Percentiles rank a stretch among this genome's conserved stretches.
Evolutionary conservation across 169 alveolate species (phyloP).

Genomic region (Hepatocystis sp.): DNA sequence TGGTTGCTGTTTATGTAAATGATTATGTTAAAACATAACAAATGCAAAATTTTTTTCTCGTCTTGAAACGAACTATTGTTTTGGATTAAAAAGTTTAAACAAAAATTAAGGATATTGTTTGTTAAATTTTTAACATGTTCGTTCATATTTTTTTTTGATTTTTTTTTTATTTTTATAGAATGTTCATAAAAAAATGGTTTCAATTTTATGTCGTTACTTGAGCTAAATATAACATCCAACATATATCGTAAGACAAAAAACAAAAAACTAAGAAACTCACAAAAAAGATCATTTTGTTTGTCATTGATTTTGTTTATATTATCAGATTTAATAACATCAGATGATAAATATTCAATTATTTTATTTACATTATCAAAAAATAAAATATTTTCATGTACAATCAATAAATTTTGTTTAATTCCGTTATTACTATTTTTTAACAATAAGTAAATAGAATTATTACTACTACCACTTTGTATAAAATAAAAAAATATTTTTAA

Average conservation of each 20-base stretch:
- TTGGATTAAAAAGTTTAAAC: conserved; percentile 8
- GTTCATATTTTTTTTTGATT: neutral
- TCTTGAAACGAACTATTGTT: conserved; percentile 17
- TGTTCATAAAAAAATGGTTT: neutral
- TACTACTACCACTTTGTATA: conserved; percentile 4
- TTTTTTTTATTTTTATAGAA: conserved; percentile 3
- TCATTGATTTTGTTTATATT: neutral
- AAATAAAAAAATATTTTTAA: conserved; percentile 33
- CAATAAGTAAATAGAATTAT: neutral
- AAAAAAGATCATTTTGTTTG: conserved; percentile 2
- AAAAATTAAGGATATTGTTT: conserved; percentile 4
- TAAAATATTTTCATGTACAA: conserved; percentile 1
- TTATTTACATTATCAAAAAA: conserved; percentile 19
- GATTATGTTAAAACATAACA: conserved; percentile 22
- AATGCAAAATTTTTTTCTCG: conserved; percentile 39
- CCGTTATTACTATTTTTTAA: neutral
- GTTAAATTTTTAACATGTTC: neutral
- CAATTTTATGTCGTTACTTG: neutral
- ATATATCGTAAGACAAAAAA: conserved; percentile 34
- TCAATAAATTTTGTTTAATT: neutral
- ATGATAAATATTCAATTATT: neutral
- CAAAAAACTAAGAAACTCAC: conserved; percentile 34
- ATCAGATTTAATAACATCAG: conserved; percentile 11
- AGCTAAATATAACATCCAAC: conserved; percentile 2
- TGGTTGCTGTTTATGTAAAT: neutral